Conservation (phyloP, 2,329 filamentous ascomycete genomes). For the Eurotiales sp. region DNA sequence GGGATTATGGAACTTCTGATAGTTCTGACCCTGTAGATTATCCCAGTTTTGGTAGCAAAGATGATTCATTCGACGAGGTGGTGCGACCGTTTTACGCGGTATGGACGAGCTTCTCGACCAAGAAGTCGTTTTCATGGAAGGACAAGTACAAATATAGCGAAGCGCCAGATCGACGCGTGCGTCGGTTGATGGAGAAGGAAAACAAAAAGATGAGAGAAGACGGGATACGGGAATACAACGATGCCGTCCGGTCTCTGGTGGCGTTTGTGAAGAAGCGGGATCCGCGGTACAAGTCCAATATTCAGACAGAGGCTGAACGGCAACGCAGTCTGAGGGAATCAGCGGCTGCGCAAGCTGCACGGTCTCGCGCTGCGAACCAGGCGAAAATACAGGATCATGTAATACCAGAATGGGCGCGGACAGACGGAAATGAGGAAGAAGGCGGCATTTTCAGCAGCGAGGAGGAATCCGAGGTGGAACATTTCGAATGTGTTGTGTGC, state of each 20-base stretch:
- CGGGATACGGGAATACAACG: slow-evolving; percentile 83
- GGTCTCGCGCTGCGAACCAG: slow-evolving; percentile 75
- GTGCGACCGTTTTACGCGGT: slow-evolving; percentile 75
- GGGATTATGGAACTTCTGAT: too few relatives aligned
- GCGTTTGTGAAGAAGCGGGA: slow-evolving; percentile 88
- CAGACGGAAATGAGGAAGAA: slow-evolving; percentile 31
- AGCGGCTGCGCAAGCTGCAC: slow-evolving; percentile 76
- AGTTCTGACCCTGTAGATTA: slow-evolving; percentile 61
- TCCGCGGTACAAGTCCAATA: slow-evolving; percentile 74
- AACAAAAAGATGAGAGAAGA: slow-evolving; percentile 82
- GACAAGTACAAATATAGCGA: slow-evolving; percentile 80
- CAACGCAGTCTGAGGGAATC: slow-evolving; percentile 74
- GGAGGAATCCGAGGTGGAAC: slow-evolving; percentile 50
- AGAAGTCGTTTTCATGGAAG: slow-evolving; percentile 84
- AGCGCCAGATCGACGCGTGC: slow-evolving; percentile 77
- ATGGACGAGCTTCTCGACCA: slow-evolving; percentile 80
- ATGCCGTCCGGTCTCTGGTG: slow-evolving; percentile 80
- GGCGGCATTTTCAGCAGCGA: slow-evolving; percentile 48
- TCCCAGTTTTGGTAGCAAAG: slow-evolving; percentile 76
- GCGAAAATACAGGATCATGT: slow-evolving; percentile 63
- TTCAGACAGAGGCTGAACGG: slow-evolving; percentile 73
- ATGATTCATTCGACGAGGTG: slow-evolving; percentile 69
- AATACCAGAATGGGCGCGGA: slow-evolving; percentile 71
- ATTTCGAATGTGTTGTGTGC: slow-evolving; percentile 62
- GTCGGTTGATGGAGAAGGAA: slow-evolving; percentile 90